Evolutionary conservation across 2,329 filamentous ascomycete genomes (phyloP), one percentile per base, ranked within the genome.

Genomic region (Aspergillus quadrilineatus): DNA sequence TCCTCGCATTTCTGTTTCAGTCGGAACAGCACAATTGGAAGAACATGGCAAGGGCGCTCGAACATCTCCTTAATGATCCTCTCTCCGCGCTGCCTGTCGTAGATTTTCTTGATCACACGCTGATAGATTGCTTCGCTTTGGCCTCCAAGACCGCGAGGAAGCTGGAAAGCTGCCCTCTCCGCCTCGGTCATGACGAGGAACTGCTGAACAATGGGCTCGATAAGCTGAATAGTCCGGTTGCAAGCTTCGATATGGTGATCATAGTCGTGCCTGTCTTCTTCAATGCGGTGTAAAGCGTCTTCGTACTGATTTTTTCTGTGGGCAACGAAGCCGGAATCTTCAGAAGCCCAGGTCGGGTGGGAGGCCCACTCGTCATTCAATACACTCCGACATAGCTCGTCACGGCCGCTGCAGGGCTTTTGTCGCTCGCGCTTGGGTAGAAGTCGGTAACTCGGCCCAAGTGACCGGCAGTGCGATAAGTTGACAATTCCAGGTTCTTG

Each of bases 331-430:
- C 94, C 94, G 44, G 90, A 96, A 70, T 99, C 94, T 74, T 99
- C 94, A 1, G 93, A 97, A 1, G 93, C 94, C 94, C 94, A 99
- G 0, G 94, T 99, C 3, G 94, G 94, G 75, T 99, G 94, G 28
- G 93, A 97, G 1, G 94, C 94, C 94, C 94, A 99, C 64, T 97
- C 90, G 65, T 99, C 94, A 63, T 99, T 99, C 53, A 99, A 80
- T 0, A 99, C 93, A 26, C 89, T 88, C 64, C 90, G 88, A 76
- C 94, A 99, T 64, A 99, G 87, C 72, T 96, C 92, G 69, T 99
- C 94, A 45, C 94, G 89, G 9, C 94, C 94, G 69, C 90, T 94
- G 77, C 94, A 99, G 0, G 89, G 85, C 77, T 96, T 95, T 58
- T 94, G 86, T 9, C 92, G 88, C 72, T 97, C 94, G 55, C 92